phyloP scores from a whole-genome alignment of 2,329 filamentous ascomycete genomes.

The Zarea fungicola region DNA sequence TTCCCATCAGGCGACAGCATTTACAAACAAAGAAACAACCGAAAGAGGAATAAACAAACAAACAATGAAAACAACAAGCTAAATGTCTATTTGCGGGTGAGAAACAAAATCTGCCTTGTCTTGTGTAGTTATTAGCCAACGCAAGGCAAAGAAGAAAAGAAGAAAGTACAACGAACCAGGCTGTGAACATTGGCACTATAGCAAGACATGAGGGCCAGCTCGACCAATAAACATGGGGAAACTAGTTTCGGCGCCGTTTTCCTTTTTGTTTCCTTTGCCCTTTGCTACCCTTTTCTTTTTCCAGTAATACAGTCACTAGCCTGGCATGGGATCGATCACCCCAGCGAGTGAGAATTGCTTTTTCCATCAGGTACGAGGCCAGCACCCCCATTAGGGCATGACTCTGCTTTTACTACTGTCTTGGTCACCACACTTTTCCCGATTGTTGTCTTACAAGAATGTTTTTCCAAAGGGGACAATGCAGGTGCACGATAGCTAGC shows the following conservation, averaged over 20 bases:
- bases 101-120: neutral
- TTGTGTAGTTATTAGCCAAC: neutral
- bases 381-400: too few species aligned
- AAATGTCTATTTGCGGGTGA: too few species aligned
- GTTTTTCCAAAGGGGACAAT: constrained; percentile 4
- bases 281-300: neutral
- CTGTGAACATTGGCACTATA: neutral
- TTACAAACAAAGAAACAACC: neutral
- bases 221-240: neutral
- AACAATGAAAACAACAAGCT: neutral
- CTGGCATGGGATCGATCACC: neutral
- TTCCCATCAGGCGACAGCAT: neutral
- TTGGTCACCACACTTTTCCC: neutral
- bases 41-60: neutral
- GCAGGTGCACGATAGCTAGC: neutral
- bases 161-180: neutral
- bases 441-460: neutral
- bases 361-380: neutral
- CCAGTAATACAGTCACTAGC: neutral
- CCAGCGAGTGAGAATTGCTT: constrained; percentile 3
- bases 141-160: neutral
- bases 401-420: too few species aligned
- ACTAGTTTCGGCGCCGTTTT: neutral
- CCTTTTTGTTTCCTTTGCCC: neutral
- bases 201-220: neutral